phyloP scores from a whole-genome alignment of 306 rosid genomes.

The Quercus ilex region DNA sequence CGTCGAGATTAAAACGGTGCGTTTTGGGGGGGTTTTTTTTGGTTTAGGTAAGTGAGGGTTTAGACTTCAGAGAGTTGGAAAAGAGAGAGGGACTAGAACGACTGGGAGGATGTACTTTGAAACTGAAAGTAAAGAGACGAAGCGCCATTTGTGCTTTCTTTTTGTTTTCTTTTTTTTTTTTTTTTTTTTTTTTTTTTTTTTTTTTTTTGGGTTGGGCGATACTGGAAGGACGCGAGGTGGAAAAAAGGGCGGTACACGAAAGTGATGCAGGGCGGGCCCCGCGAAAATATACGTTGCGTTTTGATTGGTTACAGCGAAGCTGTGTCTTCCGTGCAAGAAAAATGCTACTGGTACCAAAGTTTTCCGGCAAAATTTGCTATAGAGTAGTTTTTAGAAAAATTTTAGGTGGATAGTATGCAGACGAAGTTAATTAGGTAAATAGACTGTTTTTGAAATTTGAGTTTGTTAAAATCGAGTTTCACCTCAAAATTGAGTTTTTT shows the following conservation, averaged over 20 bases:
- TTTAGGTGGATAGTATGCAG: too few species aligned
- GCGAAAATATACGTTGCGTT: background rate
- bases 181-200: too few species aligned
- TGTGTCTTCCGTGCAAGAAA: background rate
- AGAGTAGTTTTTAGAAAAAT: too few species aligned
- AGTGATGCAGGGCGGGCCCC: background rate
- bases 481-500: too few species aligned
- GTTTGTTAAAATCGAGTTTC: fast-evolving
- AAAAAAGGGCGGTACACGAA: background rate
- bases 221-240: too few species aligned
- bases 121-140: background rate
- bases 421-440: too few species aligned
- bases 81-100: background rate
- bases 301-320: background rate
- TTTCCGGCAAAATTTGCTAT: too few species aligned
- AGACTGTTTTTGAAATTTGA: fast-evolving
- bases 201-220: too few species aligned
- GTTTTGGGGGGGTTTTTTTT: too few species aligned
- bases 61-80: too few species aligned
- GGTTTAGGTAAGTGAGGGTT: background rate
- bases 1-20: background rate
- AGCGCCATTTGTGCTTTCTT: background rate
- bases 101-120: background rate
- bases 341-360: too few species aligned
- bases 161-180: too few species aligned